These are phyloP conservation scores for Pseudomassariella vexata DNA, from an alignment of 2,329 filamentous ascomycete species.

Conservation along the genomic window DNA sequence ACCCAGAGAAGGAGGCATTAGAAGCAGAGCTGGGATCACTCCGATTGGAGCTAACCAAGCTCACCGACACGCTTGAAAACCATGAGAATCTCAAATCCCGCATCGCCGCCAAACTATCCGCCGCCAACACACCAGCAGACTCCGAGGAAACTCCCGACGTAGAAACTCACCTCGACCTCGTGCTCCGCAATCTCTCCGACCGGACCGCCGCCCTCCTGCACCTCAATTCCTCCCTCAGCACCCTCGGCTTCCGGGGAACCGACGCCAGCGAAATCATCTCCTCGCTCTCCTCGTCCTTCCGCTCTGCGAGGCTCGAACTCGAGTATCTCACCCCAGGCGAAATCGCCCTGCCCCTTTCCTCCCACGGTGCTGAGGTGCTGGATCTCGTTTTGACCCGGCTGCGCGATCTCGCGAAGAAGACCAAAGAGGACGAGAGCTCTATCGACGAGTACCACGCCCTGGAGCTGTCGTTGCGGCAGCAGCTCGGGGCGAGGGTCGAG, in stretches of 20 bases:
- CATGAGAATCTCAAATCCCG: slow-evolving; percentile 36
- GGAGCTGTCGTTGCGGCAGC: slow-evolving; percentile 49
- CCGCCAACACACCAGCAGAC: slow-evolving; percentile 6
- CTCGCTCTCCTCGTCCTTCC: slow-evolving; percentile 43
- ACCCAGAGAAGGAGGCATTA: slow-evolving; percentile 34
- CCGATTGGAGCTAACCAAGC: slow-evolving; percentile 40
- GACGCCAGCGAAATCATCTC: slow-evolving; percentile 44
- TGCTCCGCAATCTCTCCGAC: slow-evolving; percentile 42
- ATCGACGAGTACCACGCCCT: slow-evolving; percentile 57
- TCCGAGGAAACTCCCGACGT: slow-evolving; percentile 21
- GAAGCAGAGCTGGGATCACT: slow-evolving; percentile 43
- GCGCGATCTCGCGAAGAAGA: slow-evolving; percentile 39
- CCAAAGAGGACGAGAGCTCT: slow-evolving; percentile 41
- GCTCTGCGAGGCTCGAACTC: slow-evolving; percentile 52
- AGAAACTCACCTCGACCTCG: slow-evolving; percentile 34
- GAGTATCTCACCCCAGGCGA: slow-evolving; percentile 59
- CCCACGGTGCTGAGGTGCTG: slow-evolving; percentile 49
- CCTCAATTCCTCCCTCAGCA: slow-evolving; percentile 37
- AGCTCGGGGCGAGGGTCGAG: slow-evolving; percentile 46
- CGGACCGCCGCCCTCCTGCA: slow-evolving; percentile 39
- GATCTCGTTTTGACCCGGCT: slow-evolving; percentile 47
- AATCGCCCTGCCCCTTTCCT: slow-evolving; percentile 43
- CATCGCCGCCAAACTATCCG: slow-evolving; percentile 17
- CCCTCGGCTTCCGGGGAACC: slow-evolving; percentile 44
- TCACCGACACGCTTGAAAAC: slow-evolving; percentile 39